Evolutionary conservation across 1,139 yeast genomes (phyloP), one percentile per base, ranked within the genome.

Genomic region (Geotrichum histeridarum): DNA sequence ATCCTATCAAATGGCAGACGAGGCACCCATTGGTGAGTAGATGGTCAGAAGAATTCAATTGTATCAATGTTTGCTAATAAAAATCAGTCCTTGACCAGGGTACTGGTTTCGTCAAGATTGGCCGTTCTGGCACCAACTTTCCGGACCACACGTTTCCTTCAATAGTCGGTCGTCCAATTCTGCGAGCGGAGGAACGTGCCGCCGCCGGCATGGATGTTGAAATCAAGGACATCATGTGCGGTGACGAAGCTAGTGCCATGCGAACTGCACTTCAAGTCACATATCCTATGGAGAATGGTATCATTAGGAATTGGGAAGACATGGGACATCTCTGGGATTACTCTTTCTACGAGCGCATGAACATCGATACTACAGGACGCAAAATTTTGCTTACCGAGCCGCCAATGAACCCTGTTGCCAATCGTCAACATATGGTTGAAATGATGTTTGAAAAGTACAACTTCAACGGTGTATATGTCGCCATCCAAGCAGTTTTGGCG

Each of bases 241-340:
- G 99, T 61, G 86, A 84, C 59, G 98, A 93, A 66, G 99, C 99
- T 50, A 82, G 90, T 61, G 86, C 87, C 39, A 95, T 88, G 37
- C 81, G 99, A 65, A 84, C 96, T 1, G 82, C 91, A 63, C 79
- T 93, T 59, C 96, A 93, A 71, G 83, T 93, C 57, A 84, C 93
- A 35, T 93, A 93, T 66, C 99, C 99, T 22, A 91, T 93, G 99
- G 99, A 93, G 71, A 93, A 93, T 68, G 99, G 99, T 66, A 89
- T 94, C 65, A 91, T 93, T 70, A 85, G 85, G 69, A 90, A 93
- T 70, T 93, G 99, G 99, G 96, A 91, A 66, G 99, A 93, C 69
- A 93, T 94, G 98, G 96, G 89, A 65, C 94, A 91, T 65, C 78
- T 93, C 60, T 93, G 99, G 99, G 97, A 93, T 73, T 93, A 93